phyloP scores from a whole-genome alignment of 192 early-diverging fungal genomes.

The Thamnidium elegans region DNA sequence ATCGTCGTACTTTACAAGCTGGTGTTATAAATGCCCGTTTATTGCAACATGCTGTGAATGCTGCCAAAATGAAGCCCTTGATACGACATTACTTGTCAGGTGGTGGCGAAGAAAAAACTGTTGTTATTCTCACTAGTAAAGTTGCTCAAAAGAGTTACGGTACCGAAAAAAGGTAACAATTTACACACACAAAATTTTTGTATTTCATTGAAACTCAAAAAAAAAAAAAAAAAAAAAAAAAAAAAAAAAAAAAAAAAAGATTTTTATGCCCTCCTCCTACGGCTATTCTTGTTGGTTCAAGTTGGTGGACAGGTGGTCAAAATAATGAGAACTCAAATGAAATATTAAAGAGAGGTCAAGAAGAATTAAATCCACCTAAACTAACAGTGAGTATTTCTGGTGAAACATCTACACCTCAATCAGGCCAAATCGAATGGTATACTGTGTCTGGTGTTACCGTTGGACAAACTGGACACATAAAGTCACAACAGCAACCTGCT shows the following conservation, averaged over 20 bases:
- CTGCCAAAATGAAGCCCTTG: constrained; percentile 31
- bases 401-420: constrained; percentile 44
- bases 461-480: constrained; percentile 27
- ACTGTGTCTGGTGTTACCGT: constrained; percentile 35
- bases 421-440: constrained; percentile 55
- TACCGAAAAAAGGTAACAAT: constrained; percentile 74
- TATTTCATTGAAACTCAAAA: background rate
- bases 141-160: constrained; percentile 95
- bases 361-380: constrained; percentile 37
- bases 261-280: constrained; percentile 86
- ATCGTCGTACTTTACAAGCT: constrained; percentile 2
- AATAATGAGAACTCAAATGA: background rate
- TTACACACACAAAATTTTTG: background rate
- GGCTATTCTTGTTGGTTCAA: constrained; percentile 69
- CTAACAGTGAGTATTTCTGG: constrained; percentile 61
- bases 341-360: background rate
- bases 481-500: background rate
- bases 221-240: constrained; percentile 10
- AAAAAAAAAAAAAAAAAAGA: constrained; percentile 30
- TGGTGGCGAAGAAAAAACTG: constrained; percentile 54
- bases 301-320: constrained; percentile 58
- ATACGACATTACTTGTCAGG: constrained; percentile 50
- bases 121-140: constrained; percentile 79
- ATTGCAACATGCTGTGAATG: constrained; percentile 14
- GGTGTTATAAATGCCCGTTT: constrained; percentile 11